Conservation (phyloP, 1,284 basidiomycete genomes). For the Anthracocystis panici-leucophaei region DNA sequence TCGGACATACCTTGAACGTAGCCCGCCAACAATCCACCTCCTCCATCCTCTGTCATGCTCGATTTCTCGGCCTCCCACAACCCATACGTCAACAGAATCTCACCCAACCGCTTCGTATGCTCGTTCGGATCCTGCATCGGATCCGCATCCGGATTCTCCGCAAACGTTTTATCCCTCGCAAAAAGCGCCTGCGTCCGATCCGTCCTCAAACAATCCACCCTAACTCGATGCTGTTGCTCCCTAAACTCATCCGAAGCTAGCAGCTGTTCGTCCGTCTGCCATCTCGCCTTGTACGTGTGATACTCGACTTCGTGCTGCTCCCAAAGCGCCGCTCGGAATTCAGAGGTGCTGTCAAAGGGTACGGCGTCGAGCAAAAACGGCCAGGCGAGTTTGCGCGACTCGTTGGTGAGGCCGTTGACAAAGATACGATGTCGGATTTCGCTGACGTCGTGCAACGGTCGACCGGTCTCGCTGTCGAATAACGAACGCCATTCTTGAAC, state of each 20-base stretch:
- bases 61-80: constrained; percentile 52
- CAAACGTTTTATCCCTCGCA: constrained; percentile 32
- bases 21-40: constrained; percentile 30
- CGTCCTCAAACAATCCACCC: constrained; percentile 97
- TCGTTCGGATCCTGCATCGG: constrained; percentile 76
- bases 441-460: constrained; percentile 22
- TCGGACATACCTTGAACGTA: constrained; percentile 99
- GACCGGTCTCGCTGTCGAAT: constrained; percentile 46
- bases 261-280: constrained; percentile 44
- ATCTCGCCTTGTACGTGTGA: constrained; percentile 40
- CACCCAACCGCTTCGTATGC: constrained; percentile 82
- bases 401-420: constrained; percentile 51
- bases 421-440: constrained; percentile 59
- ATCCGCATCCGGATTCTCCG: constrained; percentile 58
- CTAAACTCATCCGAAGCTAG: constrained; percentile 29
- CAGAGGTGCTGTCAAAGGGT: constrained; percentile 76
- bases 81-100: constrained; percentile 86
- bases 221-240: constrained; percentile 84
- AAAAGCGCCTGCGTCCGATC: constrained; percentile 91
- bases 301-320: constrained; percentile 39
- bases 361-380: constrained; percentile 87
- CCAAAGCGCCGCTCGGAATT: constrained; percentile 54
- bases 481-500: constrained; percentile 51
- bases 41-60: background rate
- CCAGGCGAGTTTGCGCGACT: constrained; percentile 75